Conservation (phyloP, 2,329 filamentous ascomycete genomes). For the Furcasterigmium sp. region DNA sequence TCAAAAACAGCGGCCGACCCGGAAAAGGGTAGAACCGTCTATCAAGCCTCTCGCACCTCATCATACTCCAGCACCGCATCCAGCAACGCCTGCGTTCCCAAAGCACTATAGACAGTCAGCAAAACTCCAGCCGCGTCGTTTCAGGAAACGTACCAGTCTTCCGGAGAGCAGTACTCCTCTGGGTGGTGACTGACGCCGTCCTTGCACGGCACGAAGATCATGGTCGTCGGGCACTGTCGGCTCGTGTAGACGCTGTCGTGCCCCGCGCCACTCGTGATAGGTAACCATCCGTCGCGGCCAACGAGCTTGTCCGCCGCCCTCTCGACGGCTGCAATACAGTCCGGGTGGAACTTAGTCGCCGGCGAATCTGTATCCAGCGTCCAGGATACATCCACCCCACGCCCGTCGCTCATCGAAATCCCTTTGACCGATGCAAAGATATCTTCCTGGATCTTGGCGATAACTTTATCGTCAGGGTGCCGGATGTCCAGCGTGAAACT, state of each 20-base stretch:
- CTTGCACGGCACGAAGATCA: constrained; percentile 64
- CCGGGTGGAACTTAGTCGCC: constrained; percentile 59
- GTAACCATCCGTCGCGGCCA: constrained; percentile 30
- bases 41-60: not conserved
- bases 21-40: no score
- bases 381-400: constrained; percentile 46
- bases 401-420: constrained; percentile 18
- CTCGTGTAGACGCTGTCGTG: constrained; percentile 54
- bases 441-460: constrained; percentile 13
- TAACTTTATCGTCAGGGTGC: constrained; percentile 9
- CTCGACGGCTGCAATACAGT: constrained; percentile 62
- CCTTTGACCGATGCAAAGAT: constrained; percentile 16
- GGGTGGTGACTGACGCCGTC: constrained; percentile 61
- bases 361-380: constrained; percentile 56
- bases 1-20: no score
- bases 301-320: constrained; percentile 54
- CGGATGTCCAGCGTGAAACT: constrained; percentile 13
- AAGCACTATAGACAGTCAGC: constrained; percentile 5
- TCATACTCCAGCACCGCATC: constrained; percentile 14
- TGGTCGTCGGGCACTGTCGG: constrained; percentile 54
- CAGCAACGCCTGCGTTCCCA: constrained; percentile 13
- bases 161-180: constrained; percentile 53
- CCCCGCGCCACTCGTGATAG: constrained; percentile 35
- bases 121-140: constrained; percentile 12
- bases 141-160: constrained; percentile 40